Conservation (phyloP, 1,139 yeast genomes). For the Debaryomyces subglobosus region DNA sequence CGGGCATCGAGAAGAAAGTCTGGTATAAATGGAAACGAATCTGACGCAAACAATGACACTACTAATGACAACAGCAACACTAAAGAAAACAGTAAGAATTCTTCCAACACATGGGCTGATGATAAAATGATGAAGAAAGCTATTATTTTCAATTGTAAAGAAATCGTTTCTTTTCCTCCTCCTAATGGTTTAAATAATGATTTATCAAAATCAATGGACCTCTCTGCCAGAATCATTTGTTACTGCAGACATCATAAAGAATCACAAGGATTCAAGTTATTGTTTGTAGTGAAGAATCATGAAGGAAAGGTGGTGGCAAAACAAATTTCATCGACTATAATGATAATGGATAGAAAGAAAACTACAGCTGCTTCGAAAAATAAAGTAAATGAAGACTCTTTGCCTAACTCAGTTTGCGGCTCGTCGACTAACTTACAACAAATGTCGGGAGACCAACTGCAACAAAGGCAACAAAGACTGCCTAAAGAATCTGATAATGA, state of each 20-base stretch:
- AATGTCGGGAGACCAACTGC: constrained; percentile 7
- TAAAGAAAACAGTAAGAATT: constrained; percentile 31
- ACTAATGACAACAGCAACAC: constrained; percentile 17
- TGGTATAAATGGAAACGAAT: constrained; percentile 40
- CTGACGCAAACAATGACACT: constrained; percentile 11
- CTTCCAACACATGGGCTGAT: constrained; percentile 72
- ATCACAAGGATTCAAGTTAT: constrained; percentile 72
- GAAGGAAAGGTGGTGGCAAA: constrained; percentile 69
- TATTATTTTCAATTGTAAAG: constrained; percentile 87
- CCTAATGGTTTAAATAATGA: constrained; percentile 49
- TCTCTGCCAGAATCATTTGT: constrained; percentile 88
- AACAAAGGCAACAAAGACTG: constrained; percentile 12
- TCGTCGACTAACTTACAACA: constrained; percentile 24
- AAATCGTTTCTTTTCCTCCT: constrained; percentile 75
- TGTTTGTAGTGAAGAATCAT: constrained; percentile 68
- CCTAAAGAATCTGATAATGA: constrained; percentile 14
- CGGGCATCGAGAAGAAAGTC: constrained; percentile 87
- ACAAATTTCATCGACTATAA: constrained; percentile 69
- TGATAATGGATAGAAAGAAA: constrained; percentile 93
- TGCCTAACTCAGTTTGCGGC: constrained; percentile 24
- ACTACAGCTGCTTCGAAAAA: constrained; percentile 29
- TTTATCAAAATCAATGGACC: constrained; percentile 55
- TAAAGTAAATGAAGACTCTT: constrained; percentile 16
- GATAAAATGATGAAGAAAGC: constrained; percentile 77
- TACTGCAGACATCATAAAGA: constrained; percentile 95